Percentiles rank a stretch among this genome's conserved stretches.
phyloP scores from a whole-genome alignment of 2,329 filamentous ascomycete genomes.

The Rutstroemia sp. region DNA sequence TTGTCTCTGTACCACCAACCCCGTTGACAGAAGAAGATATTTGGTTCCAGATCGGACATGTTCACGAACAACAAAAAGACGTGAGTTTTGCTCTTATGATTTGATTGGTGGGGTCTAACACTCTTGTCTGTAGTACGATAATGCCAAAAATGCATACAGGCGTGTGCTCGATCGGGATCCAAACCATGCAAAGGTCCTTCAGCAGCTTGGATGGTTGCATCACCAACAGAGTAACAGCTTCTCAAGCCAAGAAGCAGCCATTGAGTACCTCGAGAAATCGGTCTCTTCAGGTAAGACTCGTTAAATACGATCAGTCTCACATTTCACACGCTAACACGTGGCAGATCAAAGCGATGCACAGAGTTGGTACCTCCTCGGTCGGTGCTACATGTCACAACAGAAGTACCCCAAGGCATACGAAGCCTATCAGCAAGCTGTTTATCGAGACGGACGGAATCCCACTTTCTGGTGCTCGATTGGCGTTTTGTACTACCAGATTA shows the following conservation, averaged over 20 bases:
- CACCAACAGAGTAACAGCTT: conserved; percentile 93
- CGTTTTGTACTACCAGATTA: conserved; percentile 98
- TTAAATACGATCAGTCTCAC: conserved; percentile 16
- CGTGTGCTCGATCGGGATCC: conserved; percentile 91
- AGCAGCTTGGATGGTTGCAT: conserved; percentile 95
- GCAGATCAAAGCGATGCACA: conserved; percentile 89
- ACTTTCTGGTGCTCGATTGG: conserved; percentile 99
- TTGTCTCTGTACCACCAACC: conserved; percentile 84
- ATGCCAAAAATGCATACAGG: conserved; percentile 84
- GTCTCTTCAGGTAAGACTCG: conserved; percentile 71
- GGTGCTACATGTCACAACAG: conserved; percentile 99
- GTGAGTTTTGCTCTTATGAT: conserved; percentile 47
- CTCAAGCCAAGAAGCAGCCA: conserved; percentile 87
- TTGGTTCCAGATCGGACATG: conserved; percentile 99
- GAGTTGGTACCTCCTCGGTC: conserved; percentile 95
- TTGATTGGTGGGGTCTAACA: conserved; percentile 24
- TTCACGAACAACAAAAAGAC: conserved; percentile 98
- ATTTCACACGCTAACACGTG: conserved; percentile 29
- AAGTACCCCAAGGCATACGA: conserved; percentile 99
- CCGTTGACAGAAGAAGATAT: conserved; percentile 96
- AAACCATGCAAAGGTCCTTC: conserved; percentile 94
- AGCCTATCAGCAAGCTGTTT: conserved; percentile 96
- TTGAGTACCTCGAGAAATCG: conserved; percentile 95
- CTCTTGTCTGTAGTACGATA: conserved; percentile 62
- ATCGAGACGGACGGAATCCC: conserved; percentile 92